Evolutionary conservation across 2,329 filamentous ascomycete genomes (phyloP), one percentile per base, ranked within the genome.

Genomic region (Leptosphaerulina australis): DNA sequence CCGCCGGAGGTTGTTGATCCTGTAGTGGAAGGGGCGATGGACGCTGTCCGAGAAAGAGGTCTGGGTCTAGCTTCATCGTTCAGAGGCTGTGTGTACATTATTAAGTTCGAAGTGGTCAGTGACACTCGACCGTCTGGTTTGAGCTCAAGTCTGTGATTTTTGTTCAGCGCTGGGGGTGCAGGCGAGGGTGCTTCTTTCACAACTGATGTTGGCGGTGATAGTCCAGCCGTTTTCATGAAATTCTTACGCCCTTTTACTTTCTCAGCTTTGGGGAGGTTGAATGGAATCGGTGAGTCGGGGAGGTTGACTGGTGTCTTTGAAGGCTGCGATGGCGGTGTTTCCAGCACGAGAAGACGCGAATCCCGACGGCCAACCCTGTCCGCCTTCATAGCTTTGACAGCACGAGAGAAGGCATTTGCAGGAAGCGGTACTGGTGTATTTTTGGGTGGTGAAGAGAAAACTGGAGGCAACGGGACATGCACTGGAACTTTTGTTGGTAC

Each of bases 81-180:
- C 9, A 65, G 45, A 0, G 58, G 53, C 26, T 60, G 41, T 7
- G 55, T 37, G 38, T 60, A 62, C 20, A 40, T 48, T 17, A 47
- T 35, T 11, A 66, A 49, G 29, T 63, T 66, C 0, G 58, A 59
- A 1, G 45, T 30, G 0, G 59, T 60, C 24, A 61, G 49, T n/a
- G 46, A 48, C 4, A 34, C 43, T 20, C 50, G 44, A 15, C 36
- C 50, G 15, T 36, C 48, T 25, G 18, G 44, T 24, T 24, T 36
- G 17, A 36, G n/a, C 20, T 39, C 10, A 34, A 53, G 28, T 40
- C 33, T 25, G 31, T 35, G 35, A 39, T 15, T 6, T 20, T 25
- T 31, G 26, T 44, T 17, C 31, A 25, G 8, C 12, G 22, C 12
- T 25, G 41, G 21, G 3, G 44, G 22, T 20, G 34, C 30, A 10